These are phyloP conservation scores for Leucocoprinus sp. DNA, from an alignment of 768 basidiomycete species.

Conservation along the genomic window DNA sequence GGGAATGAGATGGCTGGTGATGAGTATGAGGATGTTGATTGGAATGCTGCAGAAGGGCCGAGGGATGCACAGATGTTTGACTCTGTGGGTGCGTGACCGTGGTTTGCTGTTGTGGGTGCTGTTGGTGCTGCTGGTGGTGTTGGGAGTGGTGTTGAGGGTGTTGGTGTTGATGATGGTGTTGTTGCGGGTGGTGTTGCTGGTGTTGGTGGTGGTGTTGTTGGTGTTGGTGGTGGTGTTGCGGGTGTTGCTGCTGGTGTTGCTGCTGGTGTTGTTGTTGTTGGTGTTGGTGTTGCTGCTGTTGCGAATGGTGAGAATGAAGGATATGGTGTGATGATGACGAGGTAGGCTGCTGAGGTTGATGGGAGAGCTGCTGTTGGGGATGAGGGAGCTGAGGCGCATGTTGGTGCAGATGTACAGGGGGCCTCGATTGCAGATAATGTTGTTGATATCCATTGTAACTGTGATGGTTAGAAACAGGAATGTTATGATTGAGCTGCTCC, in stretches of 20 bases:
- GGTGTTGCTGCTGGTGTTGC: constrained; percentile 1
- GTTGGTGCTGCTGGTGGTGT: constrained; percentile 10
- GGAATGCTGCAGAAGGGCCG: constrained; percentile 6
- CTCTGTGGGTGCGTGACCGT: background rate
- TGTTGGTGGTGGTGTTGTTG: background rate
- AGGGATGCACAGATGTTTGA: constrained; percentile 4
- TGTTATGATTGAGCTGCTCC: constrained; percentile 10
- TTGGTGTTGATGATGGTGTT: too few species aligned
- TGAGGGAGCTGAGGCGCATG: constrained; percentile 20
- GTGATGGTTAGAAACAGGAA: constrained; percentile 7
- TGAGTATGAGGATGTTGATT: constrained; percentile 2
- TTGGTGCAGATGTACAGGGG: constrained; percentile 1
- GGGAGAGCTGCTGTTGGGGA: constrained; percentile 20
- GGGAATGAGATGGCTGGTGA: constrained; percentile 7
- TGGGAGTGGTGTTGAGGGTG: constrained; percentile 8
- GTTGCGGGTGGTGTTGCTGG: too few species aligned
- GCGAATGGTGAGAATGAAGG: constrained; percentile 30
- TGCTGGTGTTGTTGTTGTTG: constrained; percentile 6
- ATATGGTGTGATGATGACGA: constrained; percentile 22
- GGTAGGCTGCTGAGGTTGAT: constrained; percentile 15
- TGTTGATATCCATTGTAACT: constrained; percentile 8
- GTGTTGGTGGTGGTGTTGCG: constrained; percentile 6
- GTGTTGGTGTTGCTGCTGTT: constrained; percentile 9
- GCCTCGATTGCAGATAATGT: constrained; percentile 9
- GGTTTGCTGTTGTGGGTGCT: too few species aligned